Conservation (phyloP, 768 basidiomycete species). For the Collybiopsis confluens region DNA sequence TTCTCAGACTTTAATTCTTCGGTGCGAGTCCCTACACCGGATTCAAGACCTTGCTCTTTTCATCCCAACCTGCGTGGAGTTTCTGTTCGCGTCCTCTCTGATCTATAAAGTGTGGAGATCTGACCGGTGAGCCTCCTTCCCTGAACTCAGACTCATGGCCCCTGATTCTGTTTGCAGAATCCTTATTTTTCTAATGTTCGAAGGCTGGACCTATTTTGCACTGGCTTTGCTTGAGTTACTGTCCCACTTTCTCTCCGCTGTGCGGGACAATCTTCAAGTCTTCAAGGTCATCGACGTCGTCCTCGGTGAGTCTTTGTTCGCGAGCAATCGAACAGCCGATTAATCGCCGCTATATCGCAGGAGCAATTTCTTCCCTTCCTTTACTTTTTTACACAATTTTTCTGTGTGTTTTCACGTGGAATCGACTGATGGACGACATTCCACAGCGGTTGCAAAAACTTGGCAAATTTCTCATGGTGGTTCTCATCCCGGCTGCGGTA, state of each 20-base stretch:
- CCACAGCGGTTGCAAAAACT: conserved; percentile 45
- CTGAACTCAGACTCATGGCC: too few relatives aligned
- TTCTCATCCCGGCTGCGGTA: conserved; percentile 54
- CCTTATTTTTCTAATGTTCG: conserved; percentile 56
- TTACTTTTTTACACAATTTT: conserved; percentile 60
- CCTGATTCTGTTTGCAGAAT: conserved; percentile 29
- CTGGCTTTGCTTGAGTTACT: conserved; percentile 60
- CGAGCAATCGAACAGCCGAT: neutral
- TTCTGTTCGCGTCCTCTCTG: conserved; percentile 53
- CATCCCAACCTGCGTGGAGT: conserved; percentile 60
- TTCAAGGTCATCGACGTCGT: conserved; percentile 56
- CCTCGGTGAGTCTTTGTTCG: conserved; percentile 45
- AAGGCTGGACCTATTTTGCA: conserved; percentile 57
- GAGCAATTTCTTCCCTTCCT: conserved; percentile 57
- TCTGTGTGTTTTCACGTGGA: conserved; percentile 52
- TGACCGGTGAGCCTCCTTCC: too few relatives aligned
- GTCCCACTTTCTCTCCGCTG: conserved; percentile 49
- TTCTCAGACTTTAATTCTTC: conserved; percentile 66
- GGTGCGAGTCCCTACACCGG: conserved; percentile 52
- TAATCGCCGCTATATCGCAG: conserved; percentile 25
- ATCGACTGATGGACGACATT: conserved; percentile 47
- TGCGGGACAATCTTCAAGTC: conserved; percentile 35
- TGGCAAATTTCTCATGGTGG: conserved; percentile 39
- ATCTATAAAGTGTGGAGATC: conserved; percentile 43
- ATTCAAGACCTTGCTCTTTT: conserved; percentile 47